Conservation (phyloP, 192 early-diverging fungal species). For the Coemansia asiatica region DNA sequence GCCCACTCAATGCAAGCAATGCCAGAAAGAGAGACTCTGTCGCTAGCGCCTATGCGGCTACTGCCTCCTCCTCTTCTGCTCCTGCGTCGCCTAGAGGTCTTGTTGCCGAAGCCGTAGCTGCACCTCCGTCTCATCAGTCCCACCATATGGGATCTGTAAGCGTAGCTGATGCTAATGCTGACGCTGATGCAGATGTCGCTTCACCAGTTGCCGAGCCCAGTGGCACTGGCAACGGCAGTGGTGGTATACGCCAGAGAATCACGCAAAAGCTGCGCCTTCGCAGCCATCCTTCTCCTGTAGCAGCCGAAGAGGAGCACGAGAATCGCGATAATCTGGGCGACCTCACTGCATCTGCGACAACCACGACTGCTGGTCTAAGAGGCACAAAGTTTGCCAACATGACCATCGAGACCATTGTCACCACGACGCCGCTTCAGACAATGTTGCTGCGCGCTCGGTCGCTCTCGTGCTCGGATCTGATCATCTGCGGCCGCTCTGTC, state of each 20-base stretch:
- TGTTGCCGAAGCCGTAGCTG: conserved; percentile 10
- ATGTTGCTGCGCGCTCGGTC: conserved; percentile 31
- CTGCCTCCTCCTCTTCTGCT: conserved; percentile 5
- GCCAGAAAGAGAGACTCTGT: conserved; percentile 9
- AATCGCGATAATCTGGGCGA: not conserved
- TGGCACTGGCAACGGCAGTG: not conserved
- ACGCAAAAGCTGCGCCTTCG: conserved; percentile 41
- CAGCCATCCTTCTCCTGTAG: conserved; percentile 2
- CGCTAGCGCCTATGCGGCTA: conserved; percentile 2
- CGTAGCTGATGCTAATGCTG: not conserved
- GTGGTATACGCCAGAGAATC: conserved; percentile 27
- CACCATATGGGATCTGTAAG: conserved; percentile 7
- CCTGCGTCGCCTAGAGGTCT: conserved; percentile 7
- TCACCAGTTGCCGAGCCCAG: not conserved
- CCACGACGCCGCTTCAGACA: conserved; percentile 44
- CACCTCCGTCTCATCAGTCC: conserved; percentile 14
- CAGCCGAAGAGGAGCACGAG: not conserved
- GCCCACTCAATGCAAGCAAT: conserved; percentile 1
- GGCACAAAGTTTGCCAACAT: conserved; percentile 39
- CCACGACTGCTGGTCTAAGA: conserved; percentile 15
- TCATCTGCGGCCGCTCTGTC: conserved; percentile 45
- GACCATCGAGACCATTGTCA: conserved; percentile 36
- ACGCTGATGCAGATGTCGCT: not conserved
- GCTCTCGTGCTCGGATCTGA: conserved; percentile 22
- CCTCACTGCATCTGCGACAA: not conserved